Percentiles rank a stretch among this genome's conserved stretches.
These are phyloP conservation scores for Gentiana straminea DNA, from an alignment of 257 asterid species.

Conservation along the genomic window DNA sequence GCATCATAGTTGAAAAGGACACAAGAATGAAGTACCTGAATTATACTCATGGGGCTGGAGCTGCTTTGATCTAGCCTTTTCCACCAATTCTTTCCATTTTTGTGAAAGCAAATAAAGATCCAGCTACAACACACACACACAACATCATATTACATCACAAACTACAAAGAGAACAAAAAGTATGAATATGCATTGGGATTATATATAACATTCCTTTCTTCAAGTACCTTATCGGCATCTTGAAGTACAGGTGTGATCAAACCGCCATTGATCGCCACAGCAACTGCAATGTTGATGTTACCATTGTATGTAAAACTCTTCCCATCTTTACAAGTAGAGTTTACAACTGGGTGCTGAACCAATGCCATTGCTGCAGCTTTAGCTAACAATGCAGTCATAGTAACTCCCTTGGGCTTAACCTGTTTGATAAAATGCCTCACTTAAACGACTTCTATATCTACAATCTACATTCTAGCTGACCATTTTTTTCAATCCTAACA, in stretches of 20 bases:
- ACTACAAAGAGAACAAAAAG: too few species aligned
- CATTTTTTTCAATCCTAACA: too few species aligned
- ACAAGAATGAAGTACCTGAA: conserved; percentile 34
- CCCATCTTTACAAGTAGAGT: conserved; percentile 75
- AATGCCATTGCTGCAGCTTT: conserved; percentile 92
- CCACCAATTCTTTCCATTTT: conserved; percentile 81
- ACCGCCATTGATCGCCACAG: conserved; percentile 77
- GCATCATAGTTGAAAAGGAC: background rate
- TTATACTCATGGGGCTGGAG: conserved; percentile 78
- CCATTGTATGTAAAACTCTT: conserved; percentile 69
- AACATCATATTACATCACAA: too few species aligned
- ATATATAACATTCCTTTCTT: too few species aligned
- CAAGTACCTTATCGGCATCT: conserved; percentile 73
- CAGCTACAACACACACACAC: conserved; percentile 33
- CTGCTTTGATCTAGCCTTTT: conserved; percentile 83
- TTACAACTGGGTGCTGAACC: conserved; percentile 82
- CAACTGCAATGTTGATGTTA: conserved; percentile 71
- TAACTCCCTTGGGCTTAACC: conserved; percentile 83
- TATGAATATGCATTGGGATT: too few species aligned
- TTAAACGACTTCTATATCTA: background rate
- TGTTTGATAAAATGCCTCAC: conserved; percentile 13
- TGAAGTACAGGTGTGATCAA: conserved; percentile 83
- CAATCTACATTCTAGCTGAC: too few species aligned
- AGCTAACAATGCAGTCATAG: conserved; percentile 82
- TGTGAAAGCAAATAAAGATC: conserved; percentile 73